Conservation (phyloP, 169 alveolate genomes). For the Babesia bigemina region DNA sequence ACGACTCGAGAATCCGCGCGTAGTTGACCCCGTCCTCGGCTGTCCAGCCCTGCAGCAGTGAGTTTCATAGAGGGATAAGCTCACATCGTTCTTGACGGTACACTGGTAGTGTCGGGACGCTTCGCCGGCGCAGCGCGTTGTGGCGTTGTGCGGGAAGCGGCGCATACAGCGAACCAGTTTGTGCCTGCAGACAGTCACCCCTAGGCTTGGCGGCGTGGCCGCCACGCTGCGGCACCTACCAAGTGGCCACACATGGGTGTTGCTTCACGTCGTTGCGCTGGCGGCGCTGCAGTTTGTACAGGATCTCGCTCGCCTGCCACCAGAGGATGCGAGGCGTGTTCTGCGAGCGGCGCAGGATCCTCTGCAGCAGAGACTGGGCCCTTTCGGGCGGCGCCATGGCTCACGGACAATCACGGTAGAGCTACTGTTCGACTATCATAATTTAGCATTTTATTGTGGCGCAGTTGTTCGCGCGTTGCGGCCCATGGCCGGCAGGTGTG, state of each 20-base stretch:
- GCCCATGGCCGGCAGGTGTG: slow-evolving; percentile 14
- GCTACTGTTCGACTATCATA: neutral
- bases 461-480: slow-evolving; percentile 1
- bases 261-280: slow-evolving; percentile 38
- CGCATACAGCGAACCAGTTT: slow-evolving; percentile 72
- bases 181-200: slow-evolving; percentile 34
- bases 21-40: slow-evolving; percentile 49
- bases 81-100: slow-evolving; percentile 42
- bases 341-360: slow-evolving; percentile 38
- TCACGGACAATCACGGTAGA: neutral
- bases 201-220: no score
- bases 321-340: slow-evolving; percentile 60
- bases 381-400: slow-evolving; percentile 55
- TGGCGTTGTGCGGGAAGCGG: slow-evolving; percentile 58
- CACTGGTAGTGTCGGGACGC: slow-evolving; percentile 71
- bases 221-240: slow-evolving; percentile 23
- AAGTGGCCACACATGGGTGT: slow-evolving; percentile 67
- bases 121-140: slow-evolving; percentile 55
- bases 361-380: slow-evolving; percentile 33
- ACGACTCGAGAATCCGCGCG: slow-evolving; percentile 55
- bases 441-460: neutral
- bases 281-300: slow-evolving; percentile 59
- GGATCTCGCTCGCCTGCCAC: slow-evolving; percentile 70
- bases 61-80: neutral
- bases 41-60: slow-evolving; percentile 48